A percentile compares a stretch with the other conserved stretches of the same genome.
Conservation (phyloP, 75 land plant genomes). For the Pinus tabuliformis region DNA sequence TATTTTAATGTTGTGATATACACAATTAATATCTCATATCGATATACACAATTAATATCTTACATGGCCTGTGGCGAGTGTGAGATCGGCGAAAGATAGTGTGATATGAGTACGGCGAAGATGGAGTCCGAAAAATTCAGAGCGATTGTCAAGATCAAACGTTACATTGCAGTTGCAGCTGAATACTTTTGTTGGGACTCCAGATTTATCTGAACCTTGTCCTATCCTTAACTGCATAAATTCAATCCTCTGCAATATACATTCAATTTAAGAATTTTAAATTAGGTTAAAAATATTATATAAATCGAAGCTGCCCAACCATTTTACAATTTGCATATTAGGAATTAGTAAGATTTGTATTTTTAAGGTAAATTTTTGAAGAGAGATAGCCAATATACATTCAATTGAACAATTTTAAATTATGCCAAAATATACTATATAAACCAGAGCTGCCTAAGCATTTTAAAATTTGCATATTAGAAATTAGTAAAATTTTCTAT, state of each 20-base stretch:
- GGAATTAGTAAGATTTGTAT: no score
- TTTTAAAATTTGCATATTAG: no score
- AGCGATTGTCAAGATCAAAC: constrained; percentile 45
- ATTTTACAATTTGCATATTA: no score
- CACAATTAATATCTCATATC: no score
- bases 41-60: neutral
- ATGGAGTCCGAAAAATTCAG: constrained; percentile 58
- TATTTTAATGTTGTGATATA: no score
- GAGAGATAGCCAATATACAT: no score
- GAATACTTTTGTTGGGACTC: constrained; percentile 52
- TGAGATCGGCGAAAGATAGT: constrained; percentile 39
- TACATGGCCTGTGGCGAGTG: constrained; percentile 48
- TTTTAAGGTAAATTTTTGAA: no score
- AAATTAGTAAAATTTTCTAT: no score
- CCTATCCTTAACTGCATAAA: constrained; percentile 34
- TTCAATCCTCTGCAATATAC: constrained; percentile 22
- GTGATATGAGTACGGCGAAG: constrained; percentile 19
- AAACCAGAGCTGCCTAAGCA: no score
- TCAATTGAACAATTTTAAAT: no score
- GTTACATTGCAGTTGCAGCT: constrained; percentile 39
- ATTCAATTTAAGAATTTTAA: no score
- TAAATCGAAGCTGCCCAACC: neutral
- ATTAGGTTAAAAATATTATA: neutral
- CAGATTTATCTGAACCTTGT: constrained; percentile 49
- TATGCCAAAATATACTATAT: no score